Evolutionary conservation across 257 asterid species (phyloP), one percentile per base, ranked within the genome.

Genomic region (Gentiana dahurica): DNA sequence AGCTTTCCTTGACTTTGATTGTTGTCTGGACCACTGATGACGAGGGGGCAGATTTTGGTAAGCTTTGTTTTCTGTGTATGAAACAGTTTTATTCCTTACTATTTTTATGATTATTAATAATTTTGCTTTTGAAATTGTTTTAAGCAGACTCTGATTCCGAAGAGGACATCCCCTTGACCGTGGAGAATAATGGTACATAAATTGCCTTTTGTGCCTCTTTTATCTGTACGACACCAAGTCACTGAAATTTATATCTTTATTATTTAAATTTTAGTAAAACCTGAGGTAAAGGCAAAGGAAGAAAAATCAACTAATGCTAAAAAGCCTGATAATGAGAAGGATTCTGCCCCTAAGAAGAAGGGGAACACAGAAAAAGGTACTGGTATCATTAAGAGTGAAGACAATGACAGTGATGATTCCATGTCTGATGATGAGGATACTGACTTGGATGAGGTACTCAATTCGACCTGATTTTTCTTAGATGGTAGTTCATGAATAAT

Each of bases 61-160:
- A 67, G 74, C 61, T 33, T 36, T 41, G 9, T 5, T 41, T 41
- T 37, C 24, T 15, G 54, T 55, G 34, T 51, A 47, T 55, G 43
- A 51, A 35, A 8, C 4, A 55, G 45, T 12, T n/a, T 57, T 6
- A 36, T 6, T 47, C 6, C 12, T 50, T 36, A 4, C n/a, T 58
- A 15, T 15, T 5, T 55, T 5, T 49, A 38, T 11, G 33, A 8
- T 53, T 34, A 1, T 51, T 24, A n/a, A 6, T 15, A 5, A 8
- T 37, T 12, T 33, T 66, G 55, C 32, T 35, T 35, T 35, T 51
- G 35, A 7, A 2, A 54, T 35, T 59, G 54, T 54, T 47, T 5
- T 71, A 33, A 37, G n/a, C 77, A 80, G 89, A 77, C 56, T 74
- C 75, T 13, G 78, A 80, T 36, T 86, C 80, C 24, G 24, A 80